Base-by-base conservation (phyloP, 140 eudicot genomes). In the Senecio squalidus region DNA sequence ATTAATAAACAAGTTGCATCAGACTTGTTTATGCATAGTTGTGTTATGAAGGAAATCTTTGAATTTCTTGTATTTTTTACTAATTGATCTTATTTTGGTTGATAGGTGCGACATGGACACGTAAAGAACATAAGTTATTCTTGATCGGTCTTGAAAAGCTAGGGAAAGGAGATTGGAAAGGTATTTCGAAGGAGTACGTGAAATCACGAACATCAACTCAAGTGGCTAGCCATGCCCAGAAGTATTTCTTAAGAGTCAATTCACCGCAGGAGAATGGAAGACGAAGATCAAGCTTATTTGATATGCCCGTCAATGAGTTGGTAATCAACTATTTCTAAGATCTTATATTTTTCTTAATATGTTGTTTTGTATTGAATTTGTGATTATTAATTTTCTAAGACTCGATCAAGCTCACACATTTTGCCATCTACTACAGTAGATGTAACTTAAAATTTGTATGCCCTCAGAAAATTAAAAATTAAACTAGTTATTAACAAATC, bases 141-240 rank as follows among this genome's bases (percentile, higher is more conserved):
- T 71, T 83, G 45, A 5, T 9, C 0, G 96, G 96, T 16, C 50
- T 87, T 24, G 55, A 65, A 13, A 64, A 77, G 30, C 75, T 75
- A 4, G 94, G 96, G 2, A 87, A 66, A 68, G 96, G 95, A 0
- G 69, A 75, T 4, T 83, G 94, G 94, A 75, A 69, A 75, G 84
- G 78, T 16, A 83, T 86, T 4, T 76, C 94, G 0, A 69, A 60
- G 73, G 39, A 69, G 0, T 86, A 57, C 26, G 94, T 87, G 49
- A 61, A 68, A 30, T 39, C 85, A 10, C 83, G 81, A 68, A 83
- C 84, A 21, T 64, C 94, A 6, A 74, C 95, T 15, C 95, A 83
- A 63, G 85, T 83, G 9, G 85, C 95, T n/a, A 86, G 88, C 71
- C 95, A 86, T 64, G 92, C 95, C 1, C 95, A 86, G 14, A 86